Conservation (phyloP, 768 basidiomycete species). For the Saitozyma sp. region DNA sequence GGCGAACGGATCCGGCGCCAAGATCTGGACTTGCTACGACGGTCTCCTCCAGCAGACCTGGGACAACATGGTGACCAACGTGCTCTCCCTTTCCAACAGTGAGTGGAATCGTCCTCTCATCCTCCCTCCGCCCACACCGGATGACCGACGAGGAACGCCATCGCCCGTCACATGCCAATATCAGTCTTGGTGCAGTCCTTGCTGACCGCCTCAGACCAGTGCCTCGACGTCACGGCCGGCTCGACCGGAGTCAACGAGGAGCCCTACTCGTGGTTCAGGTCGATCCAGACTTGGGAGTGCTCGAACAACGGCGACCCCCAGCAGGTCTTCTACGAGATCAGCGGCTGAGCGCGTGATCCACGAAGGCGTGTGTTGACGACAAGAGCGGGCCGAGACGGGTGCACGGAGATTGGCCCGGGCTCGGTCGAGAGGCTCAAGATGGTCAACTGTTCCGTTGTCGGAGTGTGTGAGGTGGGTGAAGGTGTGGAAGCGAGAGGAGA, state of each 20-base stretch:
- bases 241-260: constrained; percentile 4
- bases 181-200: neutral
- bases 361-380: too few species aligned
- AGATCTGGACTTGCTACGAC: constrained; percentile 5
- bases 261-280: constrained; percentile 9
- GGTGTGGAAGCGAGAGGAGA: too few species aligned
- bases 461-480: too few species aligned
- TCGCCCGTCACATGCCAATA: too few species aligned
- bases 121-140: neutral
- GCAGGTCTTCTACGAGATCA: too few species aligned
- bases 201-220: constrained; percentile 10
- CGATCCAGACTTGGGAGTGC: constrained; percentile 17
- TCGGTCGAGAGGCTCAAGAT: too few species aligned
- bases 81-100: constrained; percentile 10
- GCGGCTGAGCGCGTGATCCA: too few species aligned
- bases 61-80: constrained; percentile 2
- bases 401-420: too few species aligned
- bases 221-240: constrained; percentile 15
- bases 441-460: too few species aligned
- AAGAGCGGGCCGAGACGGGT: too few species aligned
- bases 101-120: neutral
- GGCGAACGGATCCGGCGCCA: neutral
- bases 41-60: constrained; percentile 16
- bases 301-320: constrained; percentile 12
- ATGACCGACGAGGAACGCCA: neutral